Evolutionary conservation across 305 asterid species (phyloP).

Genomic region (Solanum hybrid): DNA sequence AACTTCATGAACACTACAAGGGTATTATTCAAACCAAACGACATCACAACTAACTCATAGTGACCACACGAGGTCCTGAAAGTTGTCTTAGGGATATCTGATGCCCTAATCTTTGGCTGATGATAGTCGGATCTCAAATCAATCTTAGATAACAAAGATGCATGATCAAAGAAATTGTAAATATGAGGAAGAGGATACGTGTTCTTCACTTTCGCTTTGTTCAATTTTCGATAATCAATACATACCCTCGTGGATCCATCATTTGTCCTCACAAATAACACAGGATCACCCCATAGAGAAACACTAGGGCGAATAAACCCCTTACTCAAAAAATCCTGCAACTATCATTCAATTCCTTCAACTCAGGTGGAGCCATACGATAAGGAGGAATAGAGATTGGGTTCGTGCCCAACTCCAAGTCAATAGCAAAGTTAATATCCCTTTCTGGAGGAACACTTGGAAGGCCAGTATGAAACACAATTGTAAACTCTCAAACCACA

Average conservation of each 20-base stretch:
- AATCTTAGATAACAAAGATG: no score
- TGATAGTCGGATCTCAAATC: not conserved
- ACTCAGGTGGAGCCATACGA: not conserved
- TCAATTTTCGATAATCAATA: not conserved
- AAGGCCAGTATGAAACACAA: not conserved
- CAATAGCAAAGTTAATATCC: not conserved
- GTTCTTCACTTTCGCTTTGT: not conserved
- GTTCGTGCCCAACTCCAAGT: not conserved
- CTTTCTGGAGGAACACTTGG: not conserved
- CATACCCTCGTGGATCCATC: not conserved
- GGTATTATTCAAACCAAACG: not conserved
- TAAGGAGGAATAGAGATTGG: not conserved
- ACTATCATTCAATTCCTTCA: not conserved
- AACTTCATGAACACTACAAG: not conserved
- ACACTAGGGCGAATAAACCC: not conserved
- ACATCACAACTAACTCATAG: not conserved
- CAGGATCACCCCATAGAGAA: not conserved
- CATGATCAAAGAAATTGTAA: not conserved
- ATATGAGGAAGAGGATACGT: not conserved
- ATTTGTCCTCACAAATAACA: not conserved
- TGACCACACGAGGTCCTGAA: no score
- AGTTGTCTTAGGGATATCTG: not conserved
- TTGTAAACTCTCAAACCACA: not conserved
- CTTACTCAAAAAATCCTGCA: not conserved
- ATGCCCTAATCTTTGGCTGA: not conserved